These are phyloP conservation scores for Russula griseocarnosa DNA, from an alignment of 768 basidiomycete genomes.

Conservation along the genomic window DNA sequence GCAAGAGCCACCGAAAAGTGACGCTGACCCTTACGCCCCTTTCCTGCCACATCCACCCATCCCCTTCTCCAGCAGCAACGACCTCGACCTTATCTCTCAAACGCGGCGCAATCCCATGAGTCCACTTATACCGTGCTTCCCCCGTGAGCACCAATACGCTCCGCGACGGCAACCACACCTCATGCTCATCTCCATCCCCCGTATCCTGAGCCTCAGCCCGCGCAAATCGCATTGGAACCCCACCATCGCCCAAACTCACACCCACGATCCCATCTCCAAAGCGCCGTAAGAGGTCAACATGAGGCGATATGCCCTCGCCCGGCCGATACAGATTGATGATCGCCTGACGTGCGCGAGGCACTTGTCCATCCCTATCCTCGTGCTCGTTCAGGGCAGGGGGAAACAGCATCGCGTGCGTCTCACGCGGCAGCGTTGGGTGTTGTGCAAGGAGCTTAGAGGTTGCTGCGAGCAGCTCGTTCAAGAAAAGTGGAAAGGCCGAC, in stretches of 20 bases:
- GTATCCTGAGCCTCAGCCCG: not conserved
- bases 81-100: slow-evolving; percentile 55
- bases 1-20: slow-evolving; percentile 82
- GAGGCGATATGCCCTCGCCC: slow-evolving; percentile 84
- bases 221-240: slow-evolving; percentile 75
- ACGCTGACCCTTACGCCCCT: slow-evolving; percentile 67
- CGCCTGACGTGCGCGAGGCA: slow-evolving; percentile 63
- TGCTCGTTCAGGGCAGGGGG: slow-evolving; percentile 35
- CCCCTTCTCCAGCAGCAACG: slow-evolving; percentile 14
- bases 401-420: slow-evolving; percentile 56
- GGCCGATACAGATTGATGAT: slow-evolving; percentile 88
- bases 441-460: slow-evolving; percentile 49
- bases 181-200: slow-evolving; percentile 30
- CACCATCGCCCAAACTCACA: slow-evolving; percentile 69
- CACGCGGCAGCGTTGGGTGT: slow-evolving; percentile 43
- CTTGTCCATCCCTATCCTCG: slow-evolving; percentile 9
- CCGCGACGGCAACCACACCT: slow-evolving; percentile 70
- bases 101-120: slow-evolving; percentile 76
- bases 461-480: slow-evolving; percentile 49
- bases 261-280: slow-evolving; percentile 91
- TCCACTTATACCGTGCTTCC: slow-evolving; percentile 82
- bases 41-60: slow-evolving; percentile 40
- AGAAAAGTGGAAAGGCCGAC: slow-evolving; percentile 53
- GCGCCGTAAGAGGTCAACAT: slow-evolving; percentile 79
- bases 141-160: slow-evolving; percentile 75